phyloP scores from a whole-genome alignment of 805 yeast species.

The Candida pini region DNA sequence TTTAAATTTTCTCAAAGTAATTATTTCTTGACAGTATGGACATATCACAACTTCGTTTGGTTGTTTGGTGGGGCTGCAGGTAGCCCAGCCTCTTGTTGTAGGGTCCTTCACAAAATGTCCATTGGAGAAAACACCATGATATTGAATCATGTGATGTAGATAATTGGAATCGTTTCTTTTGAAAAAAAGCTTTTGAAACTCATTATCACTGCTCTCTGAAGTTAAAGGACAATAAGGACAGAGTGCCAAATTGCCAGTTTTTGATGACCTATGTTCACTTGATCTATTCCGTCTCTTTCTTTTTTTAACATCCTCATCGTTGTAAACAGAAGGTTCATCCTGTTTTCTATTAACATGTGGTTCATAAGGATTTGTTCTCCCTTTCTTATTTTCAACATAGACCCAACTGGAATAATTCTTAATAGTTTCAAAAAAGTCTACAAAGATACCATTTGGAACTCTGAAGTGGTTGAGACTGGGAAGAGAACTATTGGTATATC shows the following conservation, averaged over 20 bases:
- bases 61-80: conserved; percentile 4
- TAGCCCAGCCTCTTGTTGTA: conserved; percentile 17
- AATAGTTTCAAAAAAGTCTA: conserved; percentile 7
- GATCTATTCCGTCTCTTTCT: no score
- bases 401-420: conserved; percentile 3
- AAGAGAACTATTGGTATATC: no score
- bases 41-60: conserved; percentile 24
- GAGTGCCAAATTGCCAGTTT: conserved; percentile 22
- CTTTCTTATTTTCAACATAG: conserved; percentile 17
- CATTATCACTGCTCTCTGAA: conserved; percentile 10
- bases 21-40: conserved; percentile 19
- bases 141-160: conserved; percentile 28
- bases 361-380: conserved; percentile 13
- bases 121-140: conserved; percentile 28
- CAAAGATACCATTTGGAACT: conserved; percentile 10
- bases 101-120: conserved; percentile 24
- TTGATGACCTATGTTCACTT: no score
- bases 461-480: conserved; percentile 6
- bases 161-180: conserved; percentile 27
- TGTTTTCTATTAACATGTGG: conserved; percentile 19
- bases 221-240: conserved; percentile 25
- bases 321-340: neutral
- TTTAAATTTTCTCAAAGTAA: conserved; percentile 18
- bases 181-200: conserved; percentile 17
- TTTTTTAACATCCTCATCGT: neutral